These are phyloP conservation scores for Solanum hybrid DNA, from an alignment of 305 asterid genomes.

Conservation along the genomic window DNA sequence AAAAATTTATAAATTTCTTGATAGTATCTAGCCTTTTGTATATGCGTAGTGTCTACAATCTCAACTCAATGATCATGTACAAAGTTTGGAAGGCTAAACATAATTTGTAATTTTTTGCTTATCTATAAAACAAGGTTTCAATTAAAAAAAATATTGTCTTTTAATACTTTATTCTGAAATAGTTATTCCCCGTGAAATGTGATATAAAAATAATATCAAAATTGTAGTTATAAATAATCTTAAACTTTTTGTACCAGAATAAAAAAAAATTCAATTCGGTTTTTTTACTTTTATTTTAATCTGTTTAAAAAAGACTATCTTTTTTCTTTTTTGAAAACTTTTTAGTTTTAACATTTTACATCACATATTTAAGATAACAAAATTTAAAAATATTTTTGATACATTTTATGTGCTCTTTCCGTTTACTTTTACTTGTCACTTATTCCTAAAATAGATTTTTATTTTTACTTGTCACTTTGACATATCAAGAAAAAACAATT, in stretches of 20 bases:
- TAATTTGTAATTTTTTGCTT: not conserved
- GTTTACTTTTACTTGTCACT: not conserved
- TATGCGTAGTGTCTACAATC: not conserved
- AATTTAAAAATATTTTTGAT: too few relatives aligned
- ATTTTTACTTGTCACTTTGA: not conserved
- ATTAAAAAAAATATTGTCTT: too few relatives aligned
- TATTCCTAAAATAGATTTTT: not conserved
- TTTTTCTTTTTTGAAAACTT: too few relatives aligned
- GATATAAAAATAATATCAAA: not conserved
- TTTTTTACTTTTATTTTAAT: too few relatives aligned
- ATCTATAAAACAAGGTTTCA: not conserved
- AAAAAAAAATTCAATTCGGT: too few relatives aligned
- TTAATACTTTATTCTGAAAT: not conserved
- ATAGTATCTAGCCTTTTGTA: not conserved
- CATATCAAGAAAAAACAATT: not conserved
- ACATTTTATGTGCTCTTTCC: not conserved
- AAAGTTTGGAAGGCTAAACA: not conserved
- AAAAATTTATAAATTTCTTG: not conserved
- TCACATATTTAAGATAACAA: too few relatives aligned
- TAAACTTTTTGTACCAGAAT: not conserved
- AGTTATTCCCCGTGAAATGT: not conserved
- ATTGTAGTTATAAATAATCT: not conserved
- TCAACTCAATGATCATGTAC: not conserved
- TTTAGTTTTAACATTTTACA: too few relatives aligned
- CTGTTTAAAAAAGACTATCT: not conserved